These are phyloP conservation scores for Coemansia sp. DNA, from an alignment of 192 early-diverging fungal genomes.

Conservation along the genomic window DNA sequence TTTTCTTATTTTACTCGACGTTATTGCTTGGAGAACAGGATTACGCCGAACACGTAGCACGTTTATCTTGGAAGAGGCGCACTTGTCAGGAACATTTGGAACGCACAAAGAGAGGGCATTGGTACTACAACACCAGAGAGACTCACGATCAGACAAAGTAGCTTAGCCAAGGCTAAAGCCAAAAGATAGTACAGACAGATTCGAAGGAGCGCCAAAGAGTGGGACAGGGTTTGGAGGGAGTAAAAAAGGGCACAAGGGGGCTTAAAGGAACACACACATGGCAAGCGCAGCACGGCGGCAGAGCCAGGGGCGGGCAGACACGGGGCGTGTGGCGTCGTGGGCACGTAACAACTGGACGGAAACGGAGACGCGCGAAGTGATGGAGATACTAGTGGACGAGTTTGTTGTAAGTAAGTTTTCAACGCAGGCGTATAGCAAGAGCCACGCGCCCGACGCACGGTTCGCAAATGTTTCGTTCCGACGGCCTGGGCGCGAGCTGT, in stretches of 20 bases:
- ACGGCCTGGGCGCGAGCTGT: conserved; percentile 39
- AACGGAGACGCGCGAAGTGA: conserved; percentile 48
- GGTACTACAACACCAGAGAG: neutral
- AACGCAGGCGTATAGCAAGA: conserved; percentile 43
- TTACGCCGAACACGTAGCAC: neutral
- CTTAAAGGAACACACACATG: neutral
- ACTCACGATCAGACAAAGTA: neutral
- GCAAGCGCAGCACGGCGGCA: neutral
- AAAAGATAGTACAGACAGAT: neutral
- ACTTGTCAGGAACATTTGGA: neutral
- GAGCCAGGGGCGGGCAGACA: neutral
- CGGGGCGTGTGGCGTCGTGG: conserved; percentile 33
- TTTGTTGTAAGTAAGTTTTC: conserved; percentile 27
- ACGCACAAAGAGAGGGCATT: neutral
- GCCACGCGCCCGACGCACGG: conserved; percentile 32
- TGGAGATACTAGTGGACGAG: conserved; percentile 47
- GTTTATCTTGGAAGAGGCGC: neutral
- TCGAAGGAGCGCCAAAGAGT: neutral
- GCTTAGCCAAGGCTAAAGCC: neutral
- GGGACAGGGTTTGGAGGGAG: neutral
- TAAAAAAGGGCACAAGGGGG: neutral
- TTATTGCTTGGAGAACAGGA: neutral
- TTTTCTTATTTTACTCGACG: neutral
- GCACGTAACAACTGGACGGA: conserved; percentile 54
- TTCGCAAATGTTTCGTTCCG: conserved; percentile 26